A percentile compares a stretch with the other conserved stretches of the same genome.
Conservation (phyloP, 2,329 filamentous ascomycete species). For the Arthrobotrys megalospora region DNA sequence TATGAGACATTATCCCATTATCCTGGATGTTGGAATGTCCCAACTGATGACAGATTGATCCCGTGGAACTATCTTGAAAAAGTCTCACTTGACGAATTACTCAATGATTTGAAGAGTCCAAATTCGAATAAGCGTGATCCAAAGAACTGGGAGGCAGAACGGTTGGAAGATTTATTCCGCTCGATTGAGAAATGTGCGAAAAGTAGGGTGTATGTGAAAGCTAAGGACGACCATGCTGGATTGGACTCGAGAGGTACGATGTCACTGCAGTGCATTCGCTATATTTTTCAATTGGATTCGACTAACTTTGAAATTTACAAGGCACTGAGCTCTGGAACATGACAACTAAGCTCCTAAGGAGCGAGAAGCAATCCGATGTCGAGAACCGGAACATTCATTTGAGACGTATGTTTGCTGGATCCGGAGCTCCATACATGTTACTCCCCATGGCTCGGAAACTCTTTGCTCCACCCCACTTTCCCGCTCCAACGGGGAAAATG, state of each 20-base stretch:
- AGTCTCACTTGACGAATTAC: conserved; percentile 29
- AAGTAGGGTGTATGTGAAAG: conserved; percentile 33
- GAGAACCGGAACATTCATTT: conserved; percentile 28
- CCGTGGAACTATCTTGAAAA: not conserved
- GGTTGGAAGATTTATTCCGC: conserved; percentile 22
- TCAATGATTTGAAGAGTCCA: conserved; percentile 28
- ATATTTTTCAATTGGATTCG: too few relatives aligned
- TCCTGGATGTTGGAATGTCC: conserved; percentile 40
- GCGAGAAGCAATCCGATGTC: conserved; percentile 38
- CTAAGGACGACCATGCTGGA: conserved; percentile 47
- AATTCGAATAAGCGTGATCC: conserved; percentile 27
- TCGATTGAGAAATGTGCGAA: conserved; percentile 48
- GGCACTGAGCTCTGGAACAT: conserved; percentile 56
- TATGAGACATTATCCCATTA: conserved; percentile 28
- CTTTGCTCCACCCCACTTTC: too few relatives aligned
- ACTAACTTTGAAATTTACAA: conserved; percentile 27
- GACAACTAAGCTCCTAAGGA: conserved; percentile 61
- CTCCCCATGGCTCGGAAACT: conserved; percentile 1
- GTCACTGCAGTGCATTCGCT: not conserved
- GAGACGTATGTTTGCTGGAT: conserved; percentile 35
- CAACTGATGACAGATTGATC: not conserved
- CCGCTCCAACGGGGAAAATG: not conserved
- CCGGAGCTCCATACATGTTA: conserved; percentile 9
- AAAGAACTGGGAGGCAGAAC: conserved; percentile 28
- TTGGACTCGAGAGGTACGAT: conserved; percentile 47